Base-by-base conservation (phyloP, 2,329 filamentous ascomycete genomes). In the Pseudocercospora fijiensis region DNA sequence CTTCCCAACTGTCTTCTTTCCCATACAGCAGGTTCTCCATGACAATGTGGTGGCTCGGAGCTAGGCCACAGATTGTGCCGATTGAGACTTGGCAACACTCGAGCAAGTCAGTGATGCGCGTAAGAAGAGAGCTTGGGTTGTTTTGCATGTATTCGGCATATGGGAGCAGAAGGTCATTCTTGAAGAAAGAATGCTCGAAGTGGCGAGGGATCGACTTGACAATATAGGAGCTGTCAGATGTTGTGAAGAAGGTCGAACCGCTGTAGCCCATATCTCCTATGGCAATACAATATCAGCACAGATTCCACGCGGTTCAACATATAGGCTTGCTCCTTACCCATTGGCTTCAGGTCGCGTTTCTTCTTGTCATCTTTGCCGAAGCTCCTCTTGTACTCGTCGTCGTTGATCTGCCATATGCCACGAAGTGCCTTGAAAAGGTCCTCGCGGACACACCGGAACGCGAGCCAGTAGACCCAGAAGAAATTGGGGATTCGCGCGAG, bases 11-110 rank as follows among this genome's bases (percentile, higher is more conserved):
- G 11, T 79, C 76, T 13, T 80, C 78, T 66, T 86, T 82, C 1
- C 88, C 89, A 65, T 84, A 85, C 24, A 91, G 78, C 2, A 90
- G 80, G 72, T 92, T 92, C 74, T 91, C 89, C 90, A 92, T 92
- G 70, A 92, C 81, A 64, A 92, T 89, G 71, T 91, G 89, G 68
- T 91, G 88, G 0, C 85, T 86, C 0, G 90, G 89, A 0, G 87
- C 85, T 0, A 83, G 76, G 4, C 87, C 83, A 0, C 90, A 68
- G 0, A 86, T 69, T 1, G 84, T 82, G 0, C 89, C 89, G 1
- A 92, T 71, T 0, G 86, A 86, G 0, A 76, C 69, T 9, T 83
- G 80, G 0, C 83, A 80, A 0, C 83, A 82, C 58, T 85, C 82
- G 0, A 91, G 79, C 63, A 91, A 86, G 73, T 92, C 88, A 24